Percentiles rank a stretch among this genome's conserved stretches.
Evolutionary conservation across 257 asterid species (phyloP).

Genomic region (Penstemon eatonii): DNA sequence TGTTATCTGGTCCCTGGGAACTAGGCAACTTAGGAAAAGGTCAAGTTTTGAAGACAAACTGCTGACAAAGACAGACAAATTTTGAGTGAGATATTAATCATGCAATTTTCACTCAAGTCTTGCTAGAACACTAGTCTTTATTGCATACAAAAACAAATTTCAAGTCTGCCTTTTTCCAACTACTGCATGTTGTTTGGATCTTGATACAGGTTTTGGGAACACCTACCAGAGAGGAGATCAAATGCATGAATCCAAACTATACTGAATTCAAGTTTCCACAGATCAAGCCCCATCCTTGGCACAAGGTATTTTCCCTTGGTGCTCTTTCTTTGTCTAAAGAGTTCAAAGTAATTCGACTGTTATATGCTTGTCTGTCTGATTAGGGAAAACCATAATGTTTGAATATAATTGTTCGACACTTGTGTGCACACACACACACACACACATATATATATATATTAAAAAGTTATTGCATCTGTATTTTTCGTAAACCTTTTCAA

Average conservation of each 20-base stretch:
- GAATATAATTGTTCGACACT: too few species aligned
- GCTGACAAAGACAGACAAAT: neutral
- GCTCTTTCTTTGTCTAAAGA: constrained; percentile 17
- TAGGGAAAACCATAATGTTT: neutral
- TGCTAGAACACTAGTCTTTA: neutral
- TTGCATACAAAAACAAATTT: neutral
- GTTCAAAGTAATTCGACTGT: constrained; percentile 11
- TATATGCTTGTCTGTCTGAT: constrained; percentile 2
- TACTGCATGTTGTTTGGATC: constrained; percentile 28
- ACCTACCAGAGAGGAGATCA: constrained; percentile 96
- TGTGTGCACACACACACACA: too few species aligned
- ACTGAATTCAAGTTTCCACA: constrained; percentile 93
- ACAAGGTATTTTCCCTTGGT: constrained; percentile 59
- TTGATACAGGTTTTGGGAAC: constrained; percentile 87
- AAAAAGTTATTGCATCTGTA: too few species aligned
- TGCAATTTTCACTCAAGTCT: neutral
- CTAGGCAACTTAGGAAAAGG: neutral
- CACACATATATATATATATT: neutral
- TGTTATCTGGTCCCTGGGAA: neutral
- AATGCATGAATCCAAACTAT: constrained; percentile 96
- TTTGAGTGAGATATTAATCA: neutral
- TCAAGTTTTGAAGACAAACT: constrained; percentile 5
- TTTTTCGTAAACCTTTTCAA: constrained; percentile 24
- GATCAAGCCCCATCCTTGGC: constrained; percentile 99
- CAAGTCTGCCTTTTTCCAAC: neutral